These are phyloP conservation scores for Diaporthe ampelina DNA, from an alignment of 2,329 filamentous ascomycete genomes.

Conservation along the genomic window DNA sequence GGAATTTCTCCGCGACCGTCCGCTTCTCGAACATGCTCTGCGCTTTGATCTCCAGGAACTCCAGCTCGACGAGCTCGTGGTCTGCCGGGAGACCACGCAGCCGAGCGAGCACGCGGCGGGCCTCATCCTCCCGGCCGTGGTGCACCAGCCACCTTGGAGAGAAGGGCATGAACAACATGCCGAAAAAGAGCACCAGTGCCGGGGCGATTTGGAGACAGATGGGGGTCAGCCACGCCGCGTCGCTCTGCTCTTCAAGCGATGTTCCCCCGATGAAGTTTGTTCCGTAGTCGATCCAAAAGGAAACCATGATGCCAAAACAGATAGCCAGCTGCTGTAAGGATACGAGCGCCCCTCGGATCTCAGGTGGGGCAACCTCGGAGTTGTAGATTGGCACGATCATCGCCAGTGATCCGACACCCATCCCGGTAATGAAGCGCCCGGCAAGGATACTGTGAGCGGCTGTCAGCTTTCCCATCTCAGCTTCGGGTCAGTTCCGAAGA, in stretches of 20 bases:
- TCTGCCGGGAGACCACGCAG: slow-evolving; percentile 73
- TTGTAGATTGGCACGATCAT: slow-evolving; percentile 70
- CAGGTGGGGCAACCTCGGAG: slow-evolving; percentile 62
- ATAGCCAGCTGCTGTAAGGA: slow-evolving; percentile 67
- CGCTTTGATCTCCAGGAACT: slow-evolving; percentile 87
- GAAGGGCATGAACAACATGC: slow-evolving; percentile 86
- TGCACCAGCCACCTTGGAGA: slow-evolving; percentile 82
- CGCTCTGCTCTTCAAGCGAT: slow-evolving; percentile 62
- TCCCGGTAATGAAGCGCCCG: slow-evolving; percentile 59
- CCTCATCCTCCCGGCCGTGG: slow-evolving; percentile 77
- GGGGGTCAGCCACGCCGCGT: slow-evolving; percentile 81
- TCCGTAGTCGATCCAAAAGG: slow-evolving; percentile 75
- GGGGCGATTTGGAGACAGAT: slow-evolving; percentile 79
- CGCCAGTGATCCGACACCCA: slow-evolving; percentile 77
- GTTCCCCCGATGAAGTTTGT: slow-evolving; percentile 76
- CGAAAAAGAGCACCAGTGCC: slow-evolving; percentile 74
- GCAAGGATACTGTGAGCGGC: slow-evolving; percentile 27
- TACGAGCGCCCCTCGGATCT: slow-evolving; percentile 62
- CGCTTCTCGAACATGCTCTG: slow-evolving; percentile 84
- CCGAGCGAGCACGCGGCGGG: slow-evolving; percentile 71
- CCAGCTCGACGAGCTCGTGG: slow-evolving; percentile 79
- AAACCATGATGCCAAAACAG: slow-evolving; percentile 74
- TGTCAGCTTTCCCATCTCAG: neutral
- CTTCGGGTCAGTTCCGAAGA: too few species aligned
- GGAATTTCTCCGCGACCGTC: slow-evolving; percentile 76